Conservation (phyloP, 2,329 filamentous ascomycete species). For the Penicillium sp. region DNA sequence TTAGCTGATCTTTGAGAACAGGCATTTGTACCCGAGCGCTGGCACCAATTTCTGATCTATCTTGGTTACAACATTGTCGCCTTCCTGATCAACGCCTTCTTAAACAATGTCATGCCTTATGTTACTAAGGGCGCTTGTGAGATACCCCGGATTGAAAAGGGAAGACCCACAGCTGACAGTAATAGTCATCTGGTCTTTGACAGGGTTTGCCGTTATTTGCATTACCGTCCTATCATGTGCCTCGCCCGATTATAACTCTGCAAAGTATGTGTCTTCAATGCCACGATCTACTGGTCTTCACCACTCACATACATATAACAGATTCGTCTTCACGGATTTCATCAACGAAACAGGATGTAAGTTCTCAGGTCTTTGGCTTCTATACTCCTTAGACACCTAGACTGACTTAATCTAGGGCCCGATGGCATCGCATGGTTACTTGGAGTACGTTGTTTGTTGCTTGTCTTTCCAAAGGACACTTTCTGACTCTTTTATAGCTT, state of each 20-base stretch:
- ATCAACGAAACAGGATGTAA: conserved; percentile 63
- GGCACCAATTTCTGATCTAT: conserved; percentile 73
- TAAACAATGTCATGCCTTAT: conserved; percentile 58
- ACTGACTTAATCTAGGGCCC: conserved; percentile 45
- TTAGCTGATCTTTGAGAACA: conserved; percentile 4
- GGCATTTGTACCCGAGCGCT: conserved; percentile 55
- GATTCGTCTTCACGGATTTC: conserved; percentile 59
- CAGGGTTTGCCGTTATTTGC: conserved; percentile 65
- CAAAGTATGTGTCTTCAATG: conserved; percentile 48
- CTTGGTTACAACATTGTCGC: conserved; percentile 60
- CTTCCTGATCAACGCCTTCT: conserved; percentile 63
- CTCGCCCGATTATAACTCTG: conserved; percentile 62
- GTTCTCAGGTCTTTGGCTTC: conserved; percentile 1
- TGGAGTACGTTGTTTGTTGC: conserved; percentile 31
- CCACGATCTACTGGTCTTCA: too few species aligned
- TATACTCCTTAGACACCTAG: background rate
- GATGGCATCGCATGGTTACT: conserved; percentile 56
- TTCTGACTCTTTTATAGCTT: conserved; percentile 31
- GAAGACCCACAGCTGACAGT: conserved; percentile 1
- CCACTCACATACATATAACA: conserved; percentile 17
- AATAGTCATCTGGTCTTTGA: conserved; percentile 62
- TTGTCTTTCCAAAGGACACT: too few species aligned
- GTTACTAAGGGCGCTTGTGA: conserved; percentile 63
- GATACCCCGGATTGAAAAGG: conserved; percentile 3
- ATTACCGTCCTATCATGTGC: conserved; percentile 66